Base-by-base conservation (phyloP, 176 grass and related monocot species). In the Bonia amplexicaulis region DNA sequence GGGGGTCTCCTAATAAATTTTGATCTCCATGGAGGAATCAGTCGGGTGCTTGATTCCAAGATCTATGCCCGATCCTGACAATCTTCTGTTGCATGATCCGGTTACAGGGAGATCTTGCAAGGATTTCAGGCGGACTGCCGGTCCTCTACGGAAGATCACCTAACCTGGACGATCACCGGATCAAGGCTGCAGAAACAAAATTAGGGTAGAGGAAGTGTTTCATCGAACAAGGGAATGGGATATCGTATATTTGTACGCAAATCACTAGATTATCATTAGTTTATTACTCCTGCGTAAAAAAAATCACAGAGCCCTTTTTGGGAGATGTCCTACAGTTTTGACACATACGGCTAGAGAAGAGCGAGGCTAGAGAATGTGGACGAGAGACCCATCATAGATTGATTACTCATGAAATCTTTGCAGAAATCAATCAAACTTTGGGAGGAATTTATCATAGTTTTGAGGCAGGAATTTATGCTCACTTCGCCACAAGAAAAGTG, bases 401-500 rank as follows among this genome's bases (percentile, higher is more conserved):
- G 13, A 59, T 58, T 58, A 41, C 12, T 17, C 4, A 5, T 23
- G 25, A 76, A 22, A 62, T 60, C 17, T 66, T 3, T 17, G 16
- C 2, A 54, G 9, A 80, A 23, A 63, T 2, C 25, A 14, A 31
- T 27, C n/a, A 17, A 31, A 31, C 35, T 42, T 27, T 8, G 9
- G 22, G 45, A 45, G 41, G 42, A 55, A 69, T 7, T 46, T 63
- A 37, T 35, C 42, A 61, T 23, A 87, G 22, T 40, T 19, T 73
- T n/a, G 79, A 66, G 61, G 48, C 49, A 80, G 23, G 27, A 39
- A 39, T 49, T 45, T 60, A 40, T 41, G 82, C 61, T n/a, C 20
- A 61, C 47, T 53, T 25, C 52, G 54, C 84, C 75, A 69, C 67
- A 17, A 69, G 74, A 87, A 87, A 90, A 49, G 25, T 74, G 80